Conservation (phyloP, 108 stramenopile species). For the Nitzschia sp. region DNA sequence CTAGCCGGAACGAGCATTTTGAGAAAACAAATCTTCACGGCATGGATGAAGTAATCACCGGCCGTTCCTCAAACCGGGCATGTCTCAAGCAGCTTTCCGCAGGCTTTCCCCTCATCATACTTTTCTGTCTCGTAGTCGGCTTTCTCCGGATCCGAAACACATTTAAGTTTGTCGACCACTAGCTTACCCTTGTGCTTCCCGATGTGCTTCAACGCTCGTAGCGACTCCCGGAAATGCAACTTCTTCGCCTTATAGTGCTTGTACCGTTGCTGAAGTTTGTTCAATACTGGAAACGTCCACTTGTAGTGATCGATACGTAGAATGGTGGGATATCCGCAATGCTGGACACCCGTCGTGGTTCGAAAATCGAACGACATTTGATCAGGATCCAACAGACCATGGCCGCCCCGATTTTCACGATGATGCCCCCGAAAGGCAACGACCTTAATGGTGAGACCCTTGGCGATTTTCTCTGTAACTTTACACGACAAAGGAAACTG, state of each 20-base stretch:
- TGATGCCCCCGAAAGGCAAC: not conserved
- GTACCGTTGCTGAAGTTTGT: not conserved
- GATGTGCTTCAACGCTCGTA: not conserved
- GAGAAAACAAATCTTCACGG: not conserved
- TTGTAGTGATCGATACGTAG: slow-evolving; percentile 6
- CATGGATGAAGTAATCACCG: too few relatives aligned
- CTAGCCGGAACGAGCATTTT: not conserved
- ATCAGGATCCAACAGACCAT: not conserved
- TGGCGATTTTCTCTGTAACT: not conserved
- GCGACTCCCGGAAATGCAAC: not conserved
- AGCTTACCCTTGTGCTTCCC: not conserved
- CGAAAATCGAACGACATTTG: not conserved
- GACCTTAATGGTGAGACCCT: not conserved
- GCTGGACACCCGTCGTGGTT: not conserved
- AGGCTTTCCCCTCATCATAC: not conserved
- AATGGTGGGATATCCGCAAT: not conserved
- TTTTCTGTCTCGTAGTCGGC: not conserved
- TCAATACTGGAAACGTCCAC: not conserved
- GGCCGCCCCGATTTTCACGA: slow-evolving; percentile 9
- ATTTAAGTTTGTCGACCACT: not conserved
- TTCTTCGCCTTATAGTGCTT: not conserved
- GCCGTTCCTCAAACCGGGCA: not conserved
- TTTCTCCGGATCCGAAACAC: not conserved
- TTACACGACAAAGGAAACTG: slow-evolving; percentile 1
- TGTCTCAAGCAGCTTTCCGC: not conserved